Evolutionary conservation across 371 early-diverging fungal genomes (phyloP), one percentile per base, ranked within the genome.

Genomic region (Choanephora cucurbitarum): DNA sequence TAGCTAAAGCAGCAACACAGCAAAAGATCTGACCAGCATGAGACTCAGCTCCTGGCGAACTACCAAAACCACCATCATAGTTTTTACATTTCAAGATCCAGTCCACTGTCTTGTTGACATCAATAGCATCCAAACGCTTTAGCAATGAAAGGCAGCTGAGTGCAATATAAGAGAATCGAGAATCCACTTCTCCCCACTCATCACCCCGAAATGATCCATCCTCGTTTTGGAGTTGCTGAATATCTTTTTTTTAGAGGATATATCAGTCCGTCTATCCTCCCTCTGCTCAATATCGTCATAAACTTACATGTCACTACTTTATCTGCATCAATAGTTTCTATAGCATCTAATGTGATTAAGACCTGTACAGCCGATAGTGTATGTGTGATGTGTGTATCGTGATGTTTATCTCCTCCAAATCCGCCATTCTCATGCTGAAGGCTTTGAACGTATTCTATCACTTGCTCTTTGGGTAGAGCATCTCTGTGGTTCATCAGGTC

Each of bases 31-130:
- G 95, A 1, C 91, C 99, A 1, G 96, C 83, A 72, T 99, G 99
- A 1, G 93, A 93, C 73, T 99, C 99, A 34, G 93, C 91, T 3
- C 95, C 96, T 0, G 95, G 95, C 10, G 81, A 71, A 40, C 81
- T 91, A 5, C 99, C 99, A 70, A 95, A 97, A 2, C 99, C 99
- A 37, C 99, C 99, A 79, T 99, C 99, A 65, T 89, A 91, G 73
- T 99, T 99, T 59, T 86, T 88, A 67, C 99, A 97, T 22, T 66
- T 46, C 7, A 84, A 64, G 7, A 98, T 77, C 72, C 89, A 98
- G 33, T 83, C 82, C 5, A 93, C 84, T 4, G 93, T 86, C 43
- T 81, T 86, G 22, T 81, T 73, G 6, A 88, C 50, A 64, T 98
- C 70, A 45, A 96, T 71, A 4, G 83, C 83, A 53, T 91, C 87